Conservation (phyloP, 805 yeast genomes). For the Candida incommunis region DNA sequence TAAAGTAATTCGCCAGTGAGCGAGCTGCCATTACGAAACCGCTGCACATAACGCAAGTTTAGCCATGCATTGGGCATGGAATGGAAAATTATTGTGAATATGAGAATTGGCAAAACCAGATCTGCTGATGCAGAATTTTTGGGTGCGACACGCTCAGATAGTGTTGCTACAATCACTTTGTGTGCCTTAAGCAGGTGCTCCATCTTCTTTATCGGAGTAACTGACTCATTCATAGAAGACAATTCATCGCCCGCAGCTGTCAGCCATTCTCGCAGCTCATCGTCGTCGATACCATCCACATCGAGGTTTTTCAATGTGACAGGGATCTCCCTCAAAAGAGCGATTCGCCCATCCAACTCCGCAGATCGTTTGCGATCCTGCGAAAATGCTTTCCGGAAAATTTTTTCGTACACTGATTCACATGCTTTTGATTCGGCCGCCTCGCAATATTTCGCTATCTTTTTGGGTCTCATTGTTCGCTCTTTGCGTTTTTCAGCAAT, state of each 20-base stretch:
- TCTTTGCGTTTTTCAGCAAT: constrained; percentile 19
- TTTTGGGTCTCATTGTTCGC: constrained; percentile 13
- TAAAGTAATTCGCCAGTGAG: constrained; percentile 26
- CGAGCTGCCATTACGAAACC: constrained; percentile 23
- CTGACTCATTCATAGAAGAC: constrained; percentile 14
- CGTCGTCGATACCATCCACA: constrained; percentile 11
- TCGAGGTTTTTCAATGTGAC: constrained; percentile 19
- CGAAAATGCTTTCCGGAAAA: constrained; percentile 13
- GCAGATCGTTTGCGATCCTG: constrained; percentile 12
- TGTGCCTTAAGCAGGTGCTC: constrained; percentile 21
- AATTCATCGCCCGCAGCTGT: constrained; percentile 8
- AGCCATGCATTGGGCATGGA: constrained; percentile 21
- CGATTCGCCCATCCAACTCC: constrained; percentile 15
- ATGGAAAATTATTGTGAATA: constrained; percentile 20
- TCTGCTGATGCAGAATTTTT: constrained; percentile 21
- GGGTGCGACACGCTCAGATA: constrained; percentile 9
- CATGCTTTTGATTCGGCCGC: constrained; percentile 25
- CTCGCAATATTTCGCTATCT: constrained; percentile 16
- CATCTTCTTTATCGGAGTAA: constrained; percentile 23
- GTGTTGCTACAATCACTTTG: constrained; percentile 20
- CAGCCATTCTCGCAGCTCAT: constrained; percentile 5
- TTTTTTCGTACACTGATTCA: constrained; percentile 20
- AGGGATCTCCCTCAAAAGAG: constrained; percentile 15
- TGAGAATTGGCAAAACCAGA: constrained; percentile 24
- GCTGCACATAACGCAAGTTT: constrained; percentile 23